Evolutionary conservation across 306 rosid species (phyloP).

Genomic region (Quercus mongolica): DNA sequence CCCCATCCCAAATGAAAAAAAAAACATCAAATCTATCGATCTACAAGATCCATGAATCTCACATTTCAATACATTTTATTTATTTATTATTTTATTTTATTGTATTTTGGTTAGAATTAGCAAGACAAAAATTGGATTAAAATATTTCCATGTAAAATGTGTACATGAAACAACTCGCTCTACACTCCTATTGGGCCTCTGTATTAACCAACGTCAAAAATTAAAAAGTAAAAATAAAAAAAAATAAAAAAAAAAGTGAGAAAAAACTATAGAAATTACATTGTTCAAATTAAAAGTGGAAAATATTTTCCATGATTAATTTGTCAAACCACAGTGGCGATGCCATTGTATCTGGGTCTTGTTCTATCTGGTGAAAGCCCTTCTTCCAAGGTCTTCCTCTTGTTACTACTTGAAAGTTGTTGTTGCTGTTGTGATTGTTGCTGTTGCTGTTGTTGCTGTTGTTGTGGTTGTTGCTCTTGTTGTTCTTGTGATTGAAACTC

Average conservation of each 20-base stretch:
- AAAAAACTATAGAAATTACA: conserved; percentile 35
- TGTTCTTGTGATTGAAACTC: conserved; percentile 24
- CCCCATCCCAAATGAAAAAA: neutral
- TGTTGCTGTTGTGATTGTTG: conserved; percentile 22
- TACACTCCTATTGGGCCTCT: conserved; percentile 42
- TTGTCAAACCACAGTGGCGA: conserved; percentile 65
- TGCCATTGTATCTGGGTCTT: conserved; percentile 76
- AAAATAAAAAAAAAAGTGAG: neutral
- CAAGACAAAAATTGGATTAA: conserved; percentile 59
- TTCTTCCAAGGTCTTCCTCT: conserved; percentile 82
- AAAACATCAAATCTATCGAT: neutral
- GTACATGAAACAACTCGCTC: conserved; percentile 58
- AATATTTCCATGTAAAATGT: conserved; percentile 51
- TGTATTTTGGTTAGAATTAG: conserved; percentile 14
- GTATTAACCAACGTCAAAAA: conserved; percentile 45
- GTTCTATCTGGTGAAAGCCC: conserved; percentile 78
- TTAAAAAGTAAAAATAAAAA: neutral
- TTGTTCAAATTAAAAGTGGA: conserved; percentile 20
- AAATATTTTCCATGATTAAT: conserved; percentile 12
- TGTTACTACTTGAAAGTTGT: conserved; percentile 44
- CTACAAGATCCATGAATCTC: neutral
- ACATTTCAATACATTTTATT: conserved; percentile 8
- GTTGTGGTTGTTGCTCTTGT: conserved; percentile 16
- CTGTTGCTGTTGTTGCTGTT: neutral
- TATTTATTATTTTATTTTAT: neutral